These are phyloP conservation scores for Coemansia sp. DNA, from an alignment of 371 early-diverging fungal genomes.

Conservation along the genomic window DNA sequence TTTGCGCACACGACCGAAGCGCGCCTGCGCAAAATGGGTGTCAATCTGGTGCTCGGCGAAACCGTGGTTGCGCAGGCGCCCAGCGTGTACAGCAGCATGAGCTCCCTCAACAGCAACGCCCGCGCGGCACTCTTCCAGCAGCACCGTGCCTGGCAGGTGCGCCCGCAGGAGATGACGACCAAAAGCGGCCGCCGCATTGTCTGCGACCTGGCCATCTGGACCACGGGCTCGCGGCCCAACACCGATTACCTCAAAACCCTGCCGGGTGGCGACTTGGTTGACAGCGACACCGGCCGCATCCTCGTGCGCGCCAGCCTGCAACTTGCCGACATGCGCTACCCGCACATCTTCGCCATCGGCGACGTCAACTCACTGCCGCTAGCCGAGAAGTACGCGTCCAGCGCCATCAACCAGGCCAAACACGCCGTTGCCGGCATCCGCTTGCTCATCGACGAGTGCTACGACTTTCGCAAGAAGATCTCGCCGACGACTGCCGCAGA, in stretches of 20 bases:
- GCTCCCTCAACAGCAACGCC: conserved; percentile 6
- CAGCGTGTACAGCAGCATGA: conserved; percentile 17
- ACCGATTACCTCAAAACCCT: conserved; percentile 32
- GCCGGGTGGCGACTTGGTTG: conserved; percentile 12
- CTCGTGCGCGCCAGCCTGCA: conserved; percentile 65
- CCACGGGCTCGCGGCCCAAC: conserved; percentile 30
- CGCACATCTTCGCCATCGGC: conserved; percentile 69
- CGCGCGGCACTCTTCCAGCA: neutral
- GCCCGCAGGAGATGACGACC: conserved; percentile 16
- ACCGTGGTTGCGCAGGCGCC: conserved; percentile 3
- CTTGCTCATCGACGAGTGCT: conserved; percentile 30
- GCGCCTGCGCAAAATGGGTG: conserved; percentile 33
- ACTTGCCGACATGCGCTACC: conserved; percentile 59
- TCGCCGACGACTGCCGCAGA: conserved; percentile 24
- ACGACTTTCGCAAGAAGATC: conserved; percentile 34
- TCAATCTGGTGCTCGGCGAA: conserved; percentile 33
- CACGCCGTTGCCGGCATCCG: conserved; percentile 22
- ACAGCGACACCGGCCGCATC: conserved; percentile 55
- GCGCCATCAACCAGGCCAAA: conserved; percentile 31
- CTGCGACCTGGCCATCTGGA: conserved; percentile 34
- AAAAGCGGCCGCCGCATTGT: conserved; percentile 16
- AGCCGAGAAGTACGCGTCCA: conserved; percentile 41
- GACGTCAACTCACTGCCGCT: conserved; percentile 55
- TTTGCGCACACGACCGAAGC: conserved; percentile 26
- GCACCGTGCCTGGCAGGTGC: conserved; percentile 18